Conservation (phyloP, 257 asterid species). For the Petunia secreta region DNA sequence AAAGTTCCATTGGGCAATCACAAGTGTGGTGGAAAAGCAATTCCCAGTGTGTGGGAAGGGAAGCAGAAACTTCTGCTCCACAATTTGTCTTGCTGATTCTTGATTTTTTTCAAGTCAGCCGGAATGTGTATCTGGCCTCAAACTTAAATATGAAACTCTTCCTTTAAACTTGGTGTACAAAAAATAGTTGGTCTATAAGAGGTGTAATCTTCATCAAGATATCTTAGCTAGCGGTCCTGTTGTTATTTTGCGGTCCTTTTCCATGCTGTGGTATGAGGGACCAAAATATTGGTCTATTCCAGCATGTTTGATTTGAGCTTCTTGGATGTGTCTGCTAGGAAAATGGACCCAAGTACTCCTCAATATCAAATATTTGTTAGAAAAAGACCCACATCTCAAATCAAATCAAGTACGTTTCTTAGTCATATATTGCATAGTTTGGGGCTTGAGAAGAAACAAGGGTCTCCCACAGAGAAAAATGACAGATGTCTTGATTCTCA, state of each 20-base stretch:
- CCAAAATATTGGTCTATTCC: constrained; percentile 1
- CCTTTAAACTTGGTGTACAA: background rate
- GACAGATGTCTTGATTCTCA: no score
- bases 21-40: background rate
- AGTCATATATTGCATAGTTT: background rate
- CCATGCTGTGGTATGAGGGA: background rate
- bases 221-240: background rate
- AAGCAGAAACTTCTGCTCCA: background rate
- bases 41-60: background rate
- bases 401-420: background rate
- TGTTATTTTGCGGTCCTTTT: background rate
- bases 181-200: background rate
- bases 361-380: constrained; percentile 15
- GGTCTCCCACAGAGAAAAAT: no score
- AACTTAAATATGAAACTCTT: no score
- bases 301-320: background rate
- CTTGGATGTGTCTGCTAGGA: background rate
- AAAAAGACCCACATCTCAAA: background rate
- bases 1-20: background rate
- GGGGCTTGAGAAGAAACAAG: no score
- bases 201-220: constrained; percentile 20
- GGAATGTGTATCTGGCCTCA: background rate
- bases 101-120: background rate
- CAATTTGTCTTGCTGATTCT: background rate
- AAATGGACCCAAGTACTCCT: background rate